phyloP scores from a whole-genome alignment of 768 basidiomycete species.

The Mycena latifolia region DNA sequence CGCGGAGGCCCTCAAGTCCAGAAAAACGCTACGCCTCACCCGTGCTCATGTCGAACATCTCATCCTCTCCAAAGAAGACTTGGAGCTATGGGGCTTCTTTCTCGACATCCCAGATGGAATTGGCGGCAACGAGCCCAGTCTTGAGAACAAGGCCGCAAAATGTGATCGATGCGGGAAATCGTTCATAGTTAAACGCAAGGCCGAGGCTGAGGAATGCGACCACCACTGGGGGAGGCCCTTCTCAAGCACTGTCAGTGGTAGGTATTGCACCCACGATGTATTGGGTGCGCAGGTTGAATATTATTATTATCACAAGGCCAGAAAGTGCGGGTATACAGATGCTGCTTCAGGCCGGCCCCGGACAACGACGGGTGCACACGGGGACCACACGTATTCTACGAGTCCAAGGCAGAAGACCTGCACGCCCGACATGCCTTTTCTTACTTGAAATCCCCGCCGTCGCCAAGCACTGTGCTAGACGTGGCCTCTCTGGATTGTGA shows the following conservation, averaged over 20 bases:
- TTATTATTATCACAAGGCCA: conserved; percentile 61
- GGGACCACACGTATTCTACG: conserved; percentile 94
- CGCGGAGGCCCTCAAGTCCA: conserved; percentile 63
- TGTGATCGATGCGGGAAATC: conserved; percentile 86
- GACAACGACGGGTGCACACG: conserved; percentile 77
- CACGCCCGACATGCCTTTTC: conserved; percentile 86
- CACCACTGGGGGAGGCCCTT: conserved; percentile 88
- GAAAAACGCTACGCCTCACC: conserved; percentile 67
- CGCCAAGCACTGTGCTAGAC: conserved; percentile 61
- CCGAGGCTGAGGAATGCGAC: conserved; percentile 72
- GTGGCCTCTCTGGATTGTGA: conserved; percentile 96
- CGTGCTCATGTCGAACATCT: conserved; percentile 66
- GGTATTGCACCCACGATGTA: conserved; percentile 35
- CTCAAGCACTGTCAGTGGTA: conserved; percentile 75
- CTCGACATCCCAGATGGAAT: conserved; percentile 72
- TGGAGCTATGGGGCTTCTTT: conserved; percentile 80
- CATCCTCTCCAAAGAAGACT: conserved; percentile 66
- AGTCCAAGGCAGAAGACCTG: conserved; percentile 71
- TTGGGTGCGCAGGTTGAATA: conserved; percentile 19
- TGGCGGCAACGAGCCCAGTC: conserved; percentile 74
- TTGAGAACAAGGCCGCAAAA: conserved; percentile 69
- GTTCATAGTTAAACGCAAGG: conserved; percentile 74
- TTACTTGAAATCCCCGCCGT: conserved; percentile 44
- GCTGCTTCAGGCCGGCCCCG: conserved; percentile 73
- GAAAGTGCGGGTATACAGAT: conserved; percentile 77